Percentiles rank a stretch among this genome's conserved stretches.
These are phyloP conservation scores for Grigorovia transvaalensis DNA, from an alignment of 805 yeast genomes.

Conservation along the genomic window DNA sequence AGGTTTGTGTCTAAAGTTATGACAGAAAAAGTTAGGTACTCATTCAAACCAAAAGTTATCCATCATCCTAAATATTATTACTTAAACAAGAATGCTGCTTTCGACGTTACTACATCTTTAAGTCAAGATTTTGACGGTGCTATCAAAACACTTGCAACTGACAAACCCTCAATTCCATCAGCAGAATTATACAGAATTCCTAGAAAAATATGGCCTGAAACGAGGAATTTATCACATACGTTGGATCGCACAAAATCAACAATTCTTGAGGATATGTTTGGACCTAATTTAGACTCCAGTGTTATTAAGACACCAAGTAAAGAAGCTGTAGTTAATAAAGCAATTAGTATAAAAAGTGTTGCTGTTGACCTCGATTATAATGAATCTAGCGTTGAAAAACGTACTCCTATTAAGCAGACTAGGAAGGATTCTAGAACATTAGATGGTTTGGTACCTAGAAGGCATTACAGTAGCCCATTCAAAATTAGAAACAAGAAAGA, in stretches of 20 bases:
- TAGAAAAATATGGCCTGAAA: conserved; percentile 6
- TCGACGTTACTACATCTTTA: conserved; percentile 2
- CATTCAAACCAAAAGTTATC: conserved; percentile 8
- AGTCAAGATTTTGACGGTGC: conserved; percentile 6
- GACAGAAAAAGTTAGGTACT: neutral
- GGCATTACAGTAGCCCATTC: conserved; percentile 23
- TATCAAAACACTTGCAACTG: conserved; percentile 2
- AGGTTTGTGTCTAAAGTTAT: neutral
- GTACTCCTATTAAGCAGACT: conserved; percentile 8
- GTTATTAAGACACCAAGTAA: conserved; percentile 15
- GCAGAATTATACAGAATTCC: neutral
- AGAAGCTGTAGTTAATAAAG: conserved; percentile 15
- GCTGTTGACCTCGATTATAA: conserved; percentile 9
- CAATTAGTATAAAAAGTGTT: conserved; percentile 15
- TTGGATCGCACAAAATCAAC: neutral
- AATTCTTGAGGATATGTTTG: conserved; percentile 6
- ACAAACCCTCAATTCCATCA: neutral
- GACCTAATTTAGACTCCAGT: conserved; percentile 9
- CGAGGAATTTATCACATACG: neutral
- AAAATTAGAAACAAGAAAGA: conserved; percentile 13
- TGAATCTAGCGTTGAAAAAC: neutral
- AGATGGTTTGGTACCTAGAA: neutral
- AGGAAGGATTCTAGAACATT: neutral
- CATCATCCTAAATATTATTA: conserved; percentile 6
- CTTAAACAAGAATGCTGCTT: neutral